Percentiles rank a stretch among this genome's conserved stretches.
Evolutionary conservation across 805 yeast species (phyloP).

Genomic region (Kluyveromyces wickerhamii): DNA sequence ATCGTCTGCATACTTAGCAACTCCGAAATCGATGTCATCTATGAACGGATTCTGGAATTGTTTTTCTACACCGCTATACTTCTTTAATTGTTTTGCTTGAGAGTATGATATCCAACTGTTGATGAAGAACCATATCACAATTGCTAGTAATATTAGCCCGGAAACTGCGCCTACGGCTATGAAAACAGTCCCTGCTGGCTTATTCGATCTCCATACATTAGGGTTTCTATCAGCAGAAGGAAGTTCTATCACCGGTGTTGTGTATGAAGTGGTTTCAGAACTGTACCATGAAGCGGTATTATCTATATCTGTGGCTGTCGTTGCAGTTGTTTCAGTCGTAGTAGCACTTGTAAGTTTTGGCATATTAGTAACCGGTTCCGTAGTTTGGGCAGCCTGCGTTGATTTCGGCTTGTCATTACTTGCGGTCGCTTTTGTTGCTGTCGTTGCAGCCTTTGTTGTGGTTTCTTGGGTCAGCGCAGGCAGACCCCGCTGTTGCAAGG

Average conservation of each 20-base stretch:
- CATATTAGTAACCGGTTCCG: neutral
- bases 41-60: constrained; percentile 18
- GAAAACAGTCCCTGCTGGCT: constrained; percentile 74
- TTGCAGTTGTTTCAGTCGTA: neutral
- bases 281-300: constrained; percentile 2
- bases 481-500: too few species aligned
- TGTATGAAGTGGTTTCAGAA: constrained; percentile 15
- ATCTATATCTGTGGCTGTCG: neutral
- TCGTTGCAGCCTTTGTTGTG: neutral
- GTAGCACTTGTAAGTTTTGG: constrained; percentile 8
- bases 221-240: constrained; percentile 63
- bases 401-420: constrained; percentile 3
- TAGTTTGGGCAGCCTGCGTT: neutral
- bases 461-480: constrained; percentile 3
- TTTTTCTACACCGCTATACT: constrained; percentile 9
- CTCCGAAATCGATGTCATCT: constrained; percentile 9
- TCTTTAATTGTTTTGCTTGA: constrained; percentile 38
- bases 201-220: constrained; percentile 50
- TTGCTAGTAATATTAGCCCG: constrained; percentile 46
- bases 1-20: constrained; percentile 13
- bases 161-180: constrained; percentile 70
- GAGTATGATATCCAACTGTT: constrained; percentile 42
- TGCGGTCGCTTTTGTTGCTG: constrained; percentile 2
- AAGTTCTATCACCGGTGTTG: constrained; percentile 32
- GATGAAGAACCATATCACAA: constrained; percentile 45